Evolutionary conservation across 2,329 filamentous ascomycete species (phyloP).

Genomic region (Colletotrichum navitas): DNA sequence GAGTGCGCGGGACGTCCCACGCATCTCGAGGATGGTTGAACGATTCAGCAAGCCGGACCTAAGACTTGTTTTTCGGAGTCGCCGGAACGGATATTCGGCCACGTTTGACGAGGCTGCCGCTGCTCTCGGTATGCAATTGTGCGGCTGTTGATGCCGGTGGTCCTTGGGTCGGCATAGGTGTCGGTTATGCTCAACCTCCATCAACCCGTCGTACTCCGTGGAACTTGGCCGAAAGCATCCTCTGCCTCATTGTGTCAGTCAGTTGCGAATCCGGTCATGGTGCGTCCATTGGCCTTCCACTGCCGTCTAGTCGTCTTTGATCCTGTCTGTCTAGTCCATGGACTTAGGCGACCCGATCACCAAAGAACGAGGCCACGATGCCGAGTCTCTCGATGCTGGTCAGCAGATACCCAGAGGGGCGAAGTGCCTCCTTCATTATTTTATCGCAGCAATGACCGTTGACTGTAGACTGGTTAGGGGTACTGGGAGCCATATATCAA

Average conservation of each 20-base stretch:
- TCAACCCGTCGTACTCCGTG: not conserved
- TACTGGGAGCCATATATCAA: not conserved
- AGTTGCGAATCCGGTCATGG: not conserved
- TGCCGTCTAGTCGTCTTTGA: not conserved
- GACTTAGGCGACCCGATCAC: not conserved
- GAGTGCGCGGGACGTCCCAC: not conserved
- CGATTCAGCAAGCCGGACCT: not conserved
- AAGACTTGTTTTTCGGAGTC: not conserved
- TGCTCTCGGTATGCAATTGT: not conserved
- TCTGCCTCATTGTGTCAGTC: not conserved
- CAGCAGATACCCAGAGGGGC: not conserved
- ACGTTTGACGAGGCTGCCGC: not conserved
- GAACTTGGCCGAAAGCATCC: not conserved
- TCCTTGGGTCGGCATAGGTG: not conserved
- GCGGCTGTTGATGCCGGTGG: not conserved
- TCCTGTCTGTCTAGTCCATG: not conserved
- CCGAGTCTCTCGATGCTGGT: too few relatives aligned
- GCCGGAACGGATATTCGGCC: conserved; percentile 10
- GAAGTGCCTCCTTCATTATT: not conserved
- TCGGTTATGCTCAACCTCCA: conserved; percentile 7
- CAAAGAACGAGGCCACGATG: not conserved
- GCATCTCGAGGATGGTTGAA: not conserved
- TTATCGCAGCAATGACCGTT: not conserved
- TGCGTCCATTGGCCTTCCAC: not conserved
- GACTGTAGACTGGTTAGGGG: too few relatives aligned